Conservation (phyloP, 2,329 filamentous ascomycete species). For the Fusarium scirpi region DNA sequence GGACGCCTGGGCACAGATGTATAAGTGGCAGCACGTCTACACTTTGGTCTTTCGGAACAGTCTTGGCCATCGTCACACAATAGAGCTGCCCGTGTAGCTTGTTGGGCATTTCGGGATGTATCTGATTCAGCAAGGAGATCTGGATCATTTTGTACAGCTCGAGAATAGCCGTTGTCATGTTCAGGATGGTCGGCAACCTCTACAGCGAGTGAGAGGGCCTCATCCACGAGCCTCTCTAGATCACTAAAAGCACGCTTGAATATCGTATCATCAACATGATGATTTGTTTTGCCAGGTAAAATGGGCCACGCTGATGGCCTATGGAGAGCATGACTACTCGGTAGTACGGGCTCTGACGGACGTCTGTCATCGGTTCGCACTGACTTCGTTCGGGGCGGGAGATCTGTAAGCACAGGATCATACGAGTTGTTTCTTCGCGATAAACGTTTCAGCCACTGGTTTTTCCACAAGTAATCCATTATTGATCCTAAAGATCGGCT, state of each 20-base stretch:
- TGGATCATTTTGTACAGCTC: slow-evolving; percentile 17
- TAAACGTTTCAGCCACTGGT: slow-evolving; percentile 51
- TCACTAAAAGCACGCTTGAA: slow-evolving; percentile 57
- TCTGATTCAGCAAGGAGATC: slow-evolving; percentile 11
- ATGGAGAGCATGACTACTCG: slow-evolving; percentile 31
- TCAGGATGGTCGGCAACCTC: slow-evolving; percentile 54
- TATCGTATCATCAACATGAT: slow-evolving; percentile 42
- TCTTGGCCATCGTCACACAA: slow-evolving; percentile 6
- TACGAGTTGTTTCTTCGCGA: slow-evolving; percentile 46
- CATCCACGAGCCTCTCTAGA: slow-evolving; percentile 60
- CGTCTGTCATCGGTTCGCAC: slow-evolving; percentile 30
- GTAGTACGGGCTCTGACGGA: slow-evolving; percentile 42
- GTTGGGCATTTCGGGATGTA: slow-evolving; percentile 14
- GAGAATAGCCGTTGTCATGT: slow-evolving; percentile 15
- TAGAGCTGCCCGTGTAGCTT: slow-evolving; percentile 16
- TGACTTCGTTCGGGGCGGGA: slow-evolving; percentile 32
- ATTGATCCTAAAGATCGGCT: slow-evolving; percentile 47
- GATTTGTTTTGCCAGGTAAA: slow-evolving; percentile 38
- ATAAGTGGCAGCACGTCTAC: slow-evolving; percentile 47
- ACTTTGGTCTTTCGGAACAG: slow-evolving; percentile 25
- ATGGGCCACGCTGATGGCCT: slow-evolving; percentile 32
- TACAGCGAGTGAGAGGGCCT: slow-evolving; percentile 59
- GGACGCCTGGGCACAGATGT: slow-evolving; percentile 40
- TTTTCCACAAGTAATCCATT: slow-evolving; percentile 51
- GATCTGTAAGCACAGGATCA: slow-evolving; percentile 47